Conservation (phyloP, 805 yeast species). For the Cyberlindnera mycetangii region DNA sequence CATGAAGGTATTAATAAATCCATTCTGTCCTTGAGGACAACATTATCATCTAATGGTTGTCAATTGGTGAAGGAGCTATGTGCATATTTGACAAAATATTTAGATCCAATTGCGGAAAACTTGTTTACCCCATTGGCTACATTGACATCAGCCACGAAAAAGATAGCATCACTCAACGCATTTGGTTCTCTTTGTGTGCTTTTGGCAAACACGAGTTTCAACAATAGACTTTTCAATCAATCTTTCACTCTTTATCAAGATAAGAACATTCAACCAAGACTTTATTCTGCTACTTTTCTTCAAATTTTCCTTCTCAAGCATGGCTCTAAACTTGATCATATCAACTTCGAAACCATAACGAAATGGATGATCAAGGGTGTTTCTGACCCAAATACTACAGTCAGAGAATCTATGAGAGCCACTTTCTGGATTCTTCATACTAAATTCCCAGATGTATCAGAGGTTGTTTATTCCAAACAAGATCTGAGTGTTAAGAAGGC, state of each 20-base stretch:
- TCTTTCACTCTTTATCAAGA: constrained; percentile 56
- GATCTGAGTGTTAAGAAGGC: constrained; percentile 48
- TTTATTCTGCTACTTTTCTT: constrained; percentile 68
- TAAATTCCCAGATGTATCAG: constrained; percentile 52
- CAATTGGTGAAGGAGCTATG: constrained; percentile 68
- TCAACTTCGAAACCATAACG: constrained; percentile 41
- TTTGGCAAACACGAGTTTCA: constrained; percentile 52
- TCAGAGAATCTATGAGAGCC: constrained; percentile 69
- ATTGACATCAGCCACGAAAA: constrained; percentile 37
- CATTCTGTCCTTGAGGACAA: constrained; percentile 74
- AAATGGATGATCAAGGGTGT: constrained; percentile 58
- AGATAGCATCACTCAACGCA: constrained; percentile 34
- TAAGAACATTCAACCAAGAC: constrained; percentile 68
- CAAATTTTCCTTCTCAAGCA: constrained; percentile 58
- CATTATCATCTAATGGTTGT: constrained; percentile 73
- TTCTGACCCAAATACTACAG: constrained; percentile 76
- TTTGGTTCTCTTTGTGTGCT: constrained; percentile 45
- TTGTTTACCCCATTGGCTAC: constrained; percentile 32
- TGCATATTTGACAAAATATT: constrained; percentile 22
- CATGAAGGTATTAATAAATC: constrained; percentile 65
- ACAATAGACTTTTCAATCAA: constrained; percentile 47
- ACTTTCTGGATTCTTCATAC: constrained; percentile 69
- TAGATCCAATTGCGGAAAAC: constrained; percentile 34
- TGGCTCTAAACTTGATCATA: constrained; percentile 31
- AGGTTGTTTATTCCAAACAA: constrained; percentile 25